These are phyloP conservation scores for Gossypium turneri DNA, from an alignment of 345 rosid genomes.

Conservation along the genomic window DNA sequence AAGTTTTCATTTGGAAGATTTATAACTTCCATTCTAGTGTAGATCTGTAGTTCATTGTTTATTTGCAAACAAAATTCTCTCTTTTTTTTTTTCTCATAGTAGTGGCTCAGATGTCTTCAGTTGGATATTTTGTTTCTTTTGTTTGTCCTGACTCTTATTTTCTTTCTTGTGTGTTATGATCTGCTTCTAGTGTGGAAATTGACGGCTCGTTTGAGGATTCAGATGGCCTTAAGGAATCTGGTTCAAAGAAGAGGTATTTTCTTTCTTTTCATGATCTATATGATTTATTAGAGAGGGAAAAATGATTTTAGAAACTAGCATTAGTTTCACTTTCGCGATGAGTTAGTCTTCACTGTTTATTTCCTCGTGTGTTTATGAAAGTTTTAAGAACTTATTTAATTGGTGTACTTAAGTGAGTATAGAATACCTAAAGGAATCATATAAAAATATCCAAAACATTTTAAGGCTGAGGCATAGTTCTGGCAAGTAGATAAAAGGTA, in stretches of 20 bases:
- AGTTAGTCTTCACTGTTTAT: not conserved
- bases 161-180: slow-evolving; percentile 14
- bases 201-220: slow-evolving; percentile 71
- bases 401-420: not conserved
- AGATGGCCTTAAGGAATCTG: slow-evolving; percentile 59
- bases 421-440: not conserved
- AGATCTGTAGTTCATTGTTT: not conserved
- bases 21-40: not conserved
- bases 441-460: not conserved
- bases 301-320: not conserved
- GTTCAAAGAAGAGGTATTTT: slow-evolving; percentile 73
- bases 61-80: not conserved
- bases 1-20: not conserved
- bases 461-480: not conserved
- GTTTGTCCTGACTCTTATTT: slow-evolving; percentile 10
- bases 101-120: not conserved
- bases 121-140: not conserved
- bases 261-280: not conserved
- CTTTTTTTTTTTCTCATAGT: not conserved
- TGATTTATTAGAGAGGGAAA: not conserved
- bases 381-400: not conserved
- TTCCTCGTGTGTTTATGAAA: not conserved
- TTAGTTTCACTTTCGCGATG: not conserved
- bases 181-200: slow-evolving; percentile 43
- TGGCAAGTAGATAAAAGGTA: not conserved